Conservation (phyloP, 2,329 filamentous ascomycete species). For the Pyricularia sp. region DNA sequence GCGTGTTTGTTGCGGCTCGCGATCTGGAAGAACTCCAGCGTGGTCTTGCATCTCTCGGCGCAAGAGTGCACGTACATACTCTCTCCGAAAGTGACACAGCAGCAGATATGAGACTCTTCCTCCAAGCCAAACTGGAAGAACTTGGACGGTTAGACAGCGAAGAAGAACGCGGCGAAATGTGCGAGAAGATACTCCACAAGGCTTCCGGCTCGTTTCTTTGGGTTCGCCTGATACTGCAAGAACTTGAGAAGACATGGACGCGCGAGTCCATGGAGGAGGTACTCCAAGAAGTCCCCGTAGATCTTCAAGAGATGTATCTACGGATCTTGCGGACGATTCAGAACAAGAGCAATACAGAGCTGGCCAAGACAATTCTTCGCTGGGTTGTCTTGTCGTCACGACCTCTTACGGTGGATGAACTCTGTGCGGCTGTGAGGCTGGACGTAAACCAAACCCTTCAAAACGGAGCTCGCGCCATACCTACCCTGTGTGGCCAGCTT, state of each 20-base stretch:
- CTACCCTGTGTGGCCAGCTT: constrained; percentile 20
- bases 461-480: constrained; percentile 17
- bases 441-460: constrained; percentile 16
- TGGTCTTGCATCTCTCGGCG: constrained; percentile 14
- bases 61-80: constrained; percentile 4
- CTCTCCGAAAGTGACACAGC: constrained; percentile 13
- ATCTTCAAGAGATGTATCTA: constrained; percentile 15
- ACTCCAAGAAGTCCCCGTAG: constrained; percentile 16
- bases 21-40: constrained; percentile 15
- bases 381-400: constrained; percentile 15
- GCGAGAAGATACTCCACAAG: constrained; percentile 17
- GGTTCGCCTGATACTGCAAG: constrained; percentile 19
- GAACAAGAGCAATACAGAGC: constrained; percentile 10
- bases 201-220: constrained; percentile 22
- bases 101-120: constrained; percentile 17
- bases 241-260: constrained; percentile 18
- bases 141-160: constrained; percentile 11
- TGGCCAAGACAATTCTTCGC: constrained; percentile 16
- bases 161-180: constrained; percentile 12
- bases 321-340: constrained; percentile 16
- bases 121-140: constrained; percentile 10
- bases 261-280: constrained; percentile 18
- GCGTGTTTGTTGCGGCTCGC: constrained; percentile 20
- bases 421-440: constrained; percentile 14
- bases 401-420: constrained; percentile 15